phyloP scores from a whole-genome alignment of 148 eudicot species.

The Tetragonia tetragonoides region DNA sequence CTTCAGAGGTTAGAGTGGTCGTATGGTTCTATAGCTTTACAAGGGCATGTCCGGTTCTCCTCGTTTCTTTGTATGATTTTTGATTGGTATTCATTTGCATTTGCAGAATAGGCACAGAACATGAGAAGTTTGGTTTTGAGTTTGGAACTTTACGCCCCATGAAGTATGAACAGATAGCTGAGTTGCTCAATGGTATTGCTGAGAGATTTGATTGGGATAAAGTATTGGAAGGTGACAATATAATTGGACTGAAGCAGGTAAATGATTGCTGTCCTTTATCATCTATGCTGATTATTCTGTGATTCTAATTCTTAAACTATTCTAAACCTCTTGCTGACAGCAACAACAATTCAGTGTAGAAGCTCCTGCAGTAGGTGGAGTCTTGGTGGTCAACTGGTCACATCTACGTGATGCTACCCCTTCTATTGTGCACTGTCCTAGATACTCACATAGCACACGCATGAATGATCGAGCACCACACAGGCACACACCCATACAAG shows the following conservation, averaged over 20 bases:
- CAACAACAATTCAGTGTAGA: too few relatives aligned
- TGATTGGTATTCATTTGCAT: conserved; percentile 3
- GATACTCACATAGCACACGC: too few relatives aligned
- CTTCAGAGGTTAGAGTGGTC: not conserved
- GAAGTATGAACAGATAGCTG: conserved; percentile 88
- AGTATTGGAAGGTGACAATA: conserved; percentile 90
- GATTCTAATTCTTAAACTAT: not conserved
- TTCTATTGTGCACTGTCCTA: too few relatives aligned
- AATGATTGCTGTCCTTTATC: conserved; percentile 11
- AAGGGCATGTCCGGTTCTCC: not conserved
- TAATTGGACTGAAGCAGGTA: conserved; percentile 97
- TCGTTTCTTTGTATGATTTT: not conserved
- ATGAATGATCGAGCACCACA: too few relatives aligned
- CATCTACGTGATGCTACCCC: too few relatives aligned
- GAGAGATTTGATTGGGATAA: conserved; percentile 99
- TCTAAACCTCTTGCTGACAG: not conserved
- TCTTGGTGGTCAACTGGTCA: too few relatives aligned
- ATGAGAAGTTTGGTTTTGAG: conserved; percentile 98
- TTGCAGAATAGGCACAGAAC: conserved; percentile 97
- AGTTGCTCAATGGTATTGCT: conserved; percentile 82
- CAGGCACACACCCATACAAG: too few relatives aligned
- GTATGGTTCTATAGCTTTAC: not conserved
- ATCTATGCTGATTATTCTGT: not conserved
- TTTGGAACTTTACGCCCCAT: conserved; percentile 70
- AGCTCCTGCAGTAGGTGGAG: too few relatives aligned